Conservation (phyloP, 192 early-diverging fungal genomes). For the Backusella sp. region DNA sequence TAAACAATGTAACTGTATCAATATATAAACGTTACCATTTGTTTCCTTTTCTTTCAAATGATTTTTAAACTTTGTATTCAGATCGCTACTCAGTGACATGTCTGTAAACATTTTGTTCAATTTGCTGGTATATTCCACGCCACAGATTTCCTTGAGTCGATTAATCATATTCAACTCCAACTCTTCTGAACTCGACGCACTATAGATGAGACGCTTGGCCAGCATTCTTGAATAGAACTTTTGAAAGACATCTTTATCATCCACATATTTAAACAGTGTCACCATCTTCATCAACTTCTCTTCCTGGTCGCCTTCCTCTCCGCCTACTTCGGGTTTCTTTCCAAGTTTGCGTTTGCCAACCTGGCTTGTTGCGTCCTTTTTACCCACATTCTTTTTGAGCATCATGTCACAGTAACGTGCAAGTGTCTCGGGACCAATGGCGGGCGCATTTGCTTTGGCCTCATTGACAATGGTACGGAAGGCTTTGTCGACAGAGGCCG, state of each 20-base stretch:
- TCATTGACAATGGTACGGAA: conserved; percentile 74
- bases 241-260: conserved; percentile 92
- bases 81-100: conserved; percentile 70
- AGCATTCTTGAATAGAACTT: conserved; percentile 85
- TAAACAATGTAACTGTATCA: not conserved
- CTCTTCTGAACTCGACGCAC: conserved; percentile 71
- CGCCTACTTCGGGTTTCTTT: conserved; percentile 39
- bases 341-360: conserved; percentile 52
- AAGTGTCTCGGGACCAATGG: conserved; percentile 71
- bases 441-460: conserved; percentile 36
- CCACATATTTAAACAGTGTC: conserved; percentile 78
- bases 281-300: conserved; percentile 40
- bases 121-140: conserved; percentile 83
- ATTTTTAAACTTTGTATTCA: conserved; percentile 55
- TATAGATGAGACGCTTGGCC: conserved; percentile 80
- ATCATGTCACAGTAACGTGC: conserved; percentile 78
- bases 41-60: conserved; percentile 24
- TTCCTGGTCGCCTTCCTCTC: conserved; percentile 54
- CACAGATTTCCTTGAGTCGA: conserved; percentile 75
- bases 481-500: conserved; percentile 80
- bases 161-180: conserved; percentile 81
- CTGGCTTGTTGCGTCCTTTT: conserved; percentile 40
- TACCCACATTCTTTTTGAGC: conserved; percentile 57
- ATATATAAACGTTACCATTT: not conserved
- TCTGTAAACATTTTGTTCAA: conserved; percentile 89